Base-by-base conservation (phyloP, 208 protist species). In the Acanthamoeba lenticulata region DNA sequence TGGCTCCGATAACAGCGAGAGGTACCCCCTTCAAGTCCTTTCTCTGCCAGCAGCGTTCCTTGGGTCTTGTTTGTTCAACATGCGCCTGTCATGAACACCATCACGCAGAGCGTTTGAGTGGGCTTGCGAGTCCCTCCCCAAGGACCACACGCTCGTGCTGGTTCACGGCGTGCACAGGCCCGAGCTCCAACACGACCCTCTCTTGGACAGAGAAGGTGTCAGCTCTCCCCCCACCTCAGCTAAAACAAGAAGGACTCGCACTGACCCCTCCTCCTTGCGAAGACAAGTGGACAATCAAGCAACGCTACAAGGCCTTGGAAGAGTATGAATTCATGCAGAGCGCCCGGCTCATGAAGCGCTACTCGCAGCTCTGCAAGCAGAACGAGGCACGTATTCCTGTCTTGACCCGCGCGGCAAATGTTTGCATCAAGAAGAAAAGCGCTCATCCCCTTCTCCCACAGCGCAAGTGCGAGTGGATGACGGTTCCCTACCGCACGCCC, bases 131-230 rank as follows among this genome's bases (percentile, higher is more conserved):
- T 32, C 21, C 5, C 77, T 86, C 7, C 77, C 77, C 0, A 57
- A 86, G n/a, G 77, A 86, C n/a, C 44, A 86, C 77, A 86, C 77
- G 24, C 40, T 86, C n/a, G 77, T 86, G 77, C 77, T 86, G n/a
- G 77, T 86, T 24, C 77, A 86, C 17, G 77, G 77, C 1, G 29
- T 86, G 24, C 77, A 57, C 77, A 47, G 57, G 44, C 77, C 77
- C 27, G 77, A 86, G 44, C 38, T 86, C 44, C 77, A 36, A 5
- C 45, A 52, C 45, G 45, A 52, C 11, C 15, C 52, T 24, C 52
- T 52, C 47, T 52, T 15, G 47, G 9, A 52, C 47, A 15, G 47
- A 52, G 47, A 52, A 15, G 15, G 47, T 19, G 47, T 19, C 52
- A 60, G 11, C 52, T 60, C 52, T 27, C 4, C n/a, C 7, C 32